A percentile compares a stretch with the other conserved stretches of the same genome.
phyloP scores from a whole-genome alignment of 805 yeast species.

The Candida silvatica region DNA sequence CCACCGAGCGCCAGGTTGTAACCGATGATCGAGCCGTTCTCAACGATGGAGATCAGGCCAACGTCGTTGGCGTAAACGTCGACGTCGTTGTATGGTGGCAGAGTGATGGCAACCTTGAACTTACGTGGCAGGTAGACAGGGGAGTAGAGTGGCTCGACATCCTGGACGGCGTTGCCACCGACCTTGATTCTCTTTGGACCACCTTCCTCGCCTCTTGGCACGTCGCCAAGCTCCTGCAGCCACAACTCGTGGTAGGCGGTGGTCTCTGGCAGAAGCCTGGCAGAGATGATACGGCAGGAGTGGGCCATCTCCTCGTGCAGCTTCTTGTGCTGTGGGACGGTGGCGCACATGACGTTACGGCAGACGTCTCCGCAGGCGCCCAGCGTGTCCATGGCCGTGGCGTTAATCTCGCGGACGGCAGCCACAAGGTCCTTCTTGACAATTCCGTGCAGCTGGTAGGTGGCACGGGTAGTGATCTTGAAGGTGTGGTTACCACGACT shows the following conservation, averaged over 20 bases:
- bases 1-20: constrained; percentile 92
- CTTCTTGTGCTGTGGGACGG: constrained; percentile 79
- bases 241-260: constrained; percentile 97
- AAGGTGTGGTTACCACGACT: constrained; percentile 86
- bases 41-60: constrained; percentile 83
- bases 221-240: constrained; percentile 37
- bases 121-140: constrained; percentile 88
- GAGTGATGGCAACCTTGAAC: constrained; percentile 89
- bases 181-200: constrained; percentile 75
- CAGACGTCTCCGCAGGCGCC: constrained; percentile 99
- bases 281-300: constrained; percentile 60
- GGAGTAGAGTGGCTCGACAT: constrained; percentile 71
- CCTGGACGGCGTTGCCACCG: constrained; percentile 76
- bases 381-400: constrained; percentile 83
- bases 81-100: constrained; percentile 94
- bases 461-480: constrained; percentile 93
- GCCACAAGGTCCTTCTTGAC: constrained; percentile 85
- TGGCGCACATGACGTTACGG: constrained; percentile 90
- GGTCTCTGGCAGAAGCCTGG: constrained; percentile 78
- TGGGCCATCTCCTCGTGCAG: constrained; percentile 69
- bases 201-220: constrained; percentile 45
- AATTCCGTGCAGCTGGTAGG: constrained; percentile 93
- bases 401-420: constrained; percentile 87
- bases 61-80: constrained; percentile 95
- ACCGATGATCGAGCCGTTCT: constrained; percentile 54